Evolutionary conservation across 2,329 filamentous ascomycete species (phyloP), one percentile per base, ranked within the genome.

Genomic region (Colletotrichum aenigma): DNA sequence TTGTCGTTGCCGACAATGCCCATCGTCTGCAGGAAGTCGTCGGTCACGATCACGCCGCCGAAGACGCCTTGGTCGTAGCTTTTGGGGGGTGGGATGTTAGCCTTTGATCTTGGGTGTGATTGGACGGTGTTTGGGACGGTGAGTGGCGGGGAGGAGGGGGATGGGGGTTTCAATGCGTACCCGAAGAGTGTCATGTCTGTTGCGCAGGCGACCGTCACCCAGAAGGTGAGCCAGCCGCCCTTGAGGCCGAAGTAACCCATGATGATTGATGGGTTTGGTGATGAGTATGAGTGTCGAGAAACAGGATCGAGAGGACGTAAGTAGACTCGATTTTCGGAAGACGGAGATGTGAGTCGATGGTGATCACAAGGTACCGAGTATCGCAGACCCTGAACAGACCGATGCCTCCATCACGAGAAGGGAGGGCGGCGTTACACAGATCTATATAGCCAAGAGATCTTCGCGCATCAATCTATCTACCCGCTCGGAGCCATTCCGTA

Each of bases 61-160:
- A 89, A 88, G 2, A 88, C 86, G 56, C 87, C 87, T 78, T 89
- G 87, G 60, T 89, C 88, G 66, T 89, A 89, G 9, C 87, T 80
- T 30, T 9, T 6, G 3, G 13, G 9, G 28, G 26, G 13, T 48
- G 55, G 24, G 15, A 16, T 43, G 32, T 48, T 48, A 48, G 18
- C 38, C 13, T 18, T 18, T n/a, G 5, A 12, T 7, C 4, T 28
- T 52, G 36, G 21, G 9, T 43, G 26, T 21, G 55, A 7, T 52
- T 21, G 28, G 66, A 43, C 16, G 38, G 38, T 48, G 38, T 48
- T 48, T 48, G 38, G 38, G 38, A 3, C 26, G 38, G 18, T 12
- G 38, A 48, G 38, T 48, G 38, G 38, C 9, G 9, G 18, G 18
- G 32, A 21, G 36, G 18, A 55, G 10, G 15, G 9, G 32, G 36